Evolutionary conservation across 2,329 filamentous ascomycete genomes (phyloP), one percentile per base, ranked within the genome.

Genomic region (Venturia oleaginea): DNA sequence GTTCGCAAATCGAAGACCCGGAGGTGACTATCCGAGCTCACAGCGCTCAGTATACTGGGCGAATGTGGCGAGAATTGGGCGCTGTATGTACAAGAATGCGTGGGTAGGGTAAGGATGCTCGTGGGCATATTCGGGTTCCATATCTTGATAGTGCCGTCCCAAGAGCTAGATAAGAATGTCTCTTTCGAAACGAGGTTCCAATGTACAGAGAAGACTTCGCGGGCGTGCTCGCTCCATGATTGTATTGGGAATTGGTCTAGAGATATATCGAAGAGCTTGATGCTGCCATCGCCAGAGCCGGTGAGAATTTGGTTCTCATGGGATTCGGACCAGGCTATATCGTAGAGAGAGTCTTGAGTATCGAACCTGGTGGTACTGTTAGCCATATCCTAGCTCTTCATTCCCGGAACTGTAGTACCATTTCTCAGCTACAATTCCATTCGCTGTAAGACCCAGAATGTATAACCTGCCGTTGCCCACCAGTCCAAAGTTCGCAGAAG

Each of bases 111-210:
- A 64, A 88, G 83, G 65, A 99, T 79, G 38, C 91, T 93, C 64
- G 86, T 81, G 54, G 80, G 81, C 46, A 89, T 82, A 60, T 88
- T 86, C 0, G 94, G 94, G 17, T 90, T 91, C 93, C 93, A 99
- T 71, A 99, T 86, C 78, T 97, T 97, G 70, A 97, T 86, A 2
- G 91, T 95, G 61, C 94, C 94, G 72, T 99, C 94, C 94, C 94
- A 99, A 6, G 91, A 96, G 68, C 88, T 92, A 0, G 91, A 95
- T 37, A 92, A 83, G 73, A 99, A 97, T 0, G 86, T 91, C 71
- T 94, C 90, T 74, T 99, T 99, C 37, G 89, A 85, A 5, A 96
- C 85, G 24, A 96, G 84, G 70, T 93, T 97, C 93, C 93, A 99
- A 72, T 88, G 85, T 4, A 96, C 92, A 2, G 91, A 88, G 74